Evolutionary conservation across 805 yeast species (phyloP).

Genomic region (Zygosaccharomyces bisporus): DNA sequence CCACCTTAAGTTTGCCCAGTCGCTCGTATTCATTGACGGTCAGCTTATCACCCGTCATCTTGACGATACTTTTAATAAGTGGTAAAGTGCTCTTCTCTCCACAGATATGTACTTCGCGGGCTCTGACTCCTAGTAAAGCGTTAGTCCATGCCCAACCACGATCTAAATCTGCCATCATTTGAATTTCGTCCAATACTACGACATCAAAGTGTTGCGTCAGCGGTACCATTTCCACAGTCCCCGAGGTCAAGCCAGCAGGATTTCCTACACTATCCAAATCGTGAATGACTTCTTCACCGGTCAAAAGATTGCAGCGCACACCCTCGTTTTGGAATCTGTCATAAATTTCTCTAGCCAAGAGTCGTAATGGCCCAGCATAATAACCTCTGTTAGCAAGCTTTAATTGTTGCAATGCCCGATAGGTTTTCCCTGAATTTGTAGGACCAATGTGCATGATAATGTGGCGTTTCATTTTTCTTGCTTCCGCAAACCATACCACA

Average conservation of each 20-base stretch:
- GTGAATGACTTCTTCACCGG: constrained; percentile 92
- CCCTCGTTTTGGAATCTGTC: constrained; percentile 70
- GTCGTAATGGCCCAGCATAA: constrained; percentile 90
- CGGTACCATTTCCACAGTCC: constrained; percentile 94
- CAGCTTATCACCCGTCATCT: constrained; percentile 75
- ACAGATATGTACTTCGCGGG: constrained; percentile 84
- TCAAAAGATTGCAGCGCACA: constrained; percentile 72
- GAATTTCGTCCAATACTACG: constrained; percentile 92
- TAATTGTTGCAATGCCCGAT: constrained; percentile 68
- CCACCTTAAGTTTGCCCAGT: constrained; percentile 65
- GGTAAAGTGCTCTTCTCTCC: constrained; percentile 89
- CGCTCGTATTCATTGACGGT: constrained; percentile 69
- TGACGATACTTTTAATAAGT: constrained; percentile 53
- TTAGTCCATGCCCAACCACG: constrained; percentile 96
- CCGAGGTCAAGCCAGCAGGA: constrained; percentile 71
- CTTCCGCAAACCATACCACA: constrained; percentile 78
- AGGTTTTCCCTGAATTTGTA: constrained; percentile 94
- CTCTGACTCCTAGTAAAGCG: constrained; percentile 81
- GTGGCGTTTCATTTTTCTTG: constrained; percentile 73
- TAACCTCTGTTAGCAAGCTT: constrained; percentile 69
- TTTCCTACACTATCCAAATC: constrained; percentile 67
- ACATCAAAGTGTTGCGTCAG: constrained; percentile 65
- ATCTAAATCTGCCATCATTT: constrained; percentile 76
- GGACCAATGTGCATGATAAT: constrained; percentile 96
- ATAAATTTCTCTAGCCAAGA: constrained; percentile 87